Evolutionary conservation across 2,329 filamentous ascomycete species (phyloP).

Genomic region (Mycogone perniciosa): DNA sequence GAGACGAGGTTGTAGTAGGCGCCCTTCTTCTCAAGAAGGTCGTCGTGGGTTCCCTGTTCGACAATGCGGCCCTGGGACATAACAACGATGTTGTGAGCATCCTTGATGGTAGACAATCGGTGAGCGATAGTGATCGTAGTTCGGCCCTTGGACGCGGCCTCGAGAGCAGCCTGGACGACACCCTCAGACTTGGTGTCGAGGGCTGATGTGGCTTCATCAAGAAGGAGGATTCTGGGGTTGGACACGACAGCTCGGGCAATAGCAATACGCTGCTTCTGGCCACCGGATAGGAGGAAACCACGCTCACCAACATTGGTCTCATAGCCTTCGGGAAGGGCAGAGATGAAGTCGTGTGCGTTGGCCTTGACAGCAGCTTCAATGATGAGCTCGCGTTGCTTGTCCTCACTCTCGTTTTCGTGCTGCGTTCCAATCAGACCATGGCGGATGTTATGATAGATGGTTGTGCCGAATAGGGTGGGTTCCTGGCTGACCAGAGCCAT

Average conservation of each 20-base stretch:
- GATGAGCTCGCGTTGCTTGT: slow-evolving; percentile 65
- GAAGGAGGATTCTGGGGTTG: slow-evolving; percentile 82
- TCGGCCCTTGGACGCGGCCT: slow-evolving; percentile 75
- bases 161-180: slow-evolving; percentile 86
- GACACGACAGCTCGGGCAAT: slow-evolving; percentile 88
- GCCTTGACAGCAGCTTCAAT: slow-evolving; percentile 80
- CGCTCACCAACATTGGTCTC: slow-evolving; percentile 91
- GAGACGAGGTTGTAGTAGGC: slow-evolving; percentile 83
- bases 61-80: slow-evolving; percentile 78
- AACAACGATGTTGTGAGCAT: slow-evolving; percentile 93
- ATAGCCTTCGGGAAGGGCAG: slow-evolving; percentile 75
- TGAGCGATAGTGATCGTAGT: slow-evolving; percentile 97
- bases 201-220: slow-evolving; percentile 92
- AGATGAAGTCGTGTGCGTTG: slow-evolving; percentile 91
- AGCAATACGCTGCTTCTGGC: slow-evolving; percentile 94
- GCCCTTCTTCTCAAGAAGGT: slow-evolving; percentile 61
- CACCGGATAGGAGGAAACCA: slow-evolving; percentile 85
- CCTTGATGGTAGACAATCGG: slow-evolving; percentile 86
- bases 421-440: slow-evolving; percentile 82
- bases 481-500: slow-evolving; percentile 92
- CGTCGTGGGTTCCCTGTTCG: slow-evolving; percentile 84
- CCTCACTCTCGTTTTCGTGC: slow-evolving; percentile 59
- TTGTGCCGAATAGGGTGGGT: slow-evolving; percentile 82
- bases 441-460: slow-evolving; percentile 82
- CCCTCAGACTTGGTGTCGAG: slow-evolving; percentile 93